phyloP scores from a whole-genome alignment of 345 rosid genomes.

The Lenwebbia sp. region DNA sequence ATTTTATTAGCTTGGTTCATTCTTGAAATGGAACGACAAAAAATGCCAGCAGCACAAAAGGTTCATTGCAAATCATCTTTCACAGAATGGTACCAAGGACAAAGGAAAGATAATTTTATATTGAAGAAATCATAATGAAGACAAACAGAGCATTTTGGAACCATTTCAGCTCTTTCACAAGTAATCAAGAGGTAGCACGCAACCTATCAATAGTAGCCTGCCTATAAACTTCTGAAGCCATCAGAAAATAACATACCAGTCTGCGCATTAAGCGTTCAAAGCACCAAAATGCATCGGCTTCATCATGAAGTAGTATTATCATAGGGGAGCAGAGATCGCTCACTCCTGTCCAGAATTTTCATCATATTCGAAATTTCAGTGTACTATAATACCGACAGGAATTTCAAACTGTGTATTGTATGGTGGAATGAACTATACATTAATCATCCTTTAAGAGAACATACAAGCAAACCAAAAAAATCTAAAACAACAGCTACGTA shows the following conservation, averaged over 20 bases:
- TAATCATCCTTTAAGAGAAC: background rate
- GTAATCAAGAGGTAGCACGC: background rate
- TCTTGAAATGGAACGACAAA: background rate
- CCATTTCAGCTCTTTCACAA: background rate
- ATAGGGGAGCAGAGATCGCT: slow-evolving; percentile 99
- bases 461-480: background rate
- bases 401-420: background rate
- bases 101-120: background rate
- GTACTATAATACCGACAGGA: background rate
- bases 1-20: background rate
- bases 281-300: slow-evolving; percentile 99
- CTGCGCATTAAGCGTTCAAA: slow-evolving; percentile 93
- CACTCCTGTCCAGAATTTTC: slow-evolving; percentile 50
- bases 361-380: background rate
- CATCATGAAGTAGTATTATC: slow-evolving; percentile 87
- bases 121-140: background rate
- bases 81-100: background rate
- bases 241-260: slow-evolving; percentile 42
- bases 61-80: background rate
- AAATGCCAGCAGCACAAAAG: background rate
- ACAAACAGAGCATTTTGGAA: background rate
- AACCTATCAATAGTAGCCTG: background rate
- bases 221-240: background rate
- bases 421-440: background rate
- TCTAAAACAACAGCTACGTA: background rate